phyloP scores from a whole-genome alignment of 2,329 filamentous ascomycete species.

The Aspergillus sp. region DNA sequence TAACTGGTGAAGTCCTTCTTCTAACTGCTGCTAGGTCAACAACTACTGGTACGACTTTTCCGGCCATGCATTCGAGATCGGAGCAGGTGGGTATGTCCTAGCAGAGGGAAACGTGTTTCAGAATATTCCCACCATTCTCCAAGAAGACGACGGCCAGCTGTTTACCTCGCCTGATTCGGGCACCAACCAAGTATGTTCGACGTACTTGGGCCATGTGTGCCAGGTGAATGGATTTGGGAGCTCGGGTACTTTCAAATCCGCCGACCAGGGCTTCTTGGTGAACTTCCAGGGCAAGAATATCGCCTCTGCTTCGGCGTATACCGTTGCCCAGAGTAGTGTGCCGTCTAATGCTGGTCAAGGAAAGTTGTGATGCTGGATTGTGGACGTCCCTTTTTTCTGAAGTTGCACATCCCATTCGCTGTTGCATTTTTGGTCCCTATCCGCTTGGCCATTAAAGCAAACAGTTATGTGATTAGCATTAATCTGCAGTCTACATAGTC shows the following conservation, averaged over 20 bases:
- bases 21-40: conserved; percentile 39
- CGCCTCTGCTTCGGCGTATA: conserved; percentile 39
- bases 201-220: conserved; percentile 51
- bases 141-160: conserved; percentile 36
- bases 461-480: too few species aligned
- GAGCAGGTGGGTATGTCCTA: conserved; percentile 46
- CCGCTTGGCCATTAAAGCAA: too few species aligned
- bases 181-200: conserved; percentile 44
- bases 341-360: conserved; percentile 1
- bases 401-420: too few species aligned
- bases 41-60: conserved; percentile 59
- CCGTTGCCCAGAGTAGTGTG: neutral
- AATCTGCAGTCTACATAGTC: too few species aligned
- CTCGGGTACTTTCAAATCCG: conserved; percentile 32
- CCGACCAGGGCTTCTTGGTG: conserved; percentile 49
- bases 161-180: conserved; percentile 36
- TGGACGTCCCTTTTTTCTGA: neutral
- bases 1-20: too few species aligned
- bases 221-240: conserved; percentile 50
- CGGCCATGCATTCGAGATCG: conserved; percentile 59
- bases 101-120: conserved; percentile 61
- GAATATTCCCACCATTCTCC: conserved; percentile 48
- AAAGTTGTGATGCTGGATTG: neutral
- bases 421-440: too few species aligned
- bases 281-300: conserved; percentile 56